phyloP scores from a whole-genome alignment of 2,329 filamentous ascomycete genomes.

The Fusarium cyanostomum region DNA sequence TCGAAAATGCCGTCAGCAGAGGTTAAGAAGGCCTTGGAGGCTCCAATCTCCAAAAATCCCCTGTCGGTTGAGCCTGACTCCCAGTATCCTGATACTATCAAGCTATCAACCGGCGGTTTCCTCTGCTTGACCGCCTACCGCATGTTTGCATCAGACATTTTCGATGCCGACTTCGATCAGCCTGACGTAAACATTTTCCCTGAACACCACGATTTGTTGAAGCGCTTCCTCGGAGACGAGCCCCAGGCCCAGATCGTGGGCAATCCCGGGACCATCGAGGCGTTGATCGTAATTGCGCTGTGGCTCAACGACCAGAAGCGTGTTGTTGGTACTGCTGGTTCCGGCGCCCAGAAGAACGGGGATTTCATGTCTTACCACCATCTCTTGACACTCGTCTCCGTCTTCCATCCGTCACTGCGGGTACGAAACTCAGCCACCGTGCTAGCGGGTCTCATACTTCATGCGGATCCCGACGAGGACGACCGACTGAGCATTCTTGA shows the following conservation, averaged over 20 bases:
- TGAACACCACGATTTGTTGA: constrained; percentile 64
- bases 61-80: constrained; percentile 58
- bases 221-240: constrained; percentile 62
- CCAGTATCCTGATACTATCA: constrained; percentile 60
- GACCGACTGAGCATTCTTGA: constrained; percentile 69
- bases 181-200: constrained; percentile 69
- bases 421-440: constrained; percentile 65
- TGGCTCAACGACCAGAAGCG: constrained; percentile 64
- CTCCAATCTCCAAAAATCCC: constrained; percentile 55
- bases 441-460: constrained; percentile 64
- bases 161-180: constrained; percentile 63
- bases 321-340: constrained; percentile 45
- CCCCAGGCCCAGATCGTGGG: constrained; percentile 59
- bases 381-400: constrained; percentile 63
- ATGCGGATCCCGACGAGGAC: constrained; percentile 67
- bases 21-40: constrained; percentile 56
- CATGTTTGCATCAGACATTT: constrained; percentile 69
- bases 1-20: constrained; percentile 56
- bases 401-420: constrained; percentile 64
- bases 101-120: constrained; percentile 67
- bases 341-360: constrained; percentile 47
- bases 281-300: constrained; percentile 67
- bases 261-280: constrained; percentile 66
- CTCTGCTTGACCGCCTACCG: constrained; percentile 69
- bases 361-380: constrained; percentile 71